These are phyloP conservation scores for Kuraishia ogatae DNA, from an alignment of 805 yeast genomes.

Conservation along the genomic window DNA sequence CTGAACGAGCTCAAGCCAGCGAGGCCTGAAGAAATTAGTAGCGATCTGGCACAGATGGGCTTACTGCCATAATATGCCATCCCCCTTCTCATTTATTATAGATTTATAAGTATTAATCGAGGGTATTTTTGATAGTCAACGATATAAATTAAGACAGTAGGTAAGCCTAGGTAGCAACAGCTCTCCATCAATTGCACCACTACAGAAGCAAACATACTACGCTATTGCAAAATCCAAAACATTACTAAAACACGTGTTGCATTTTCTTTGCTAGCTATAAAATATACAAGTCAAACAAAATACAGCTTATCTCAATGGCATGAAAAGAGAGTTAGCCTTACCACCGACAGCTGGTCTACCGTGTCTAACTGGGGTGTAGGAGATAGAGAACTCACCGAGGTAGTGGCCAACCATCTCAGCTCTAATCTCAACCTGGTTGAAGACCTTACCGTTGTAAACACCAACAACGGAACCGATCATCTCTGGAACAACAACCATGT, in stretches of 20 bases:
- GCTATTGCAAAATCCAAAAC: neutral
- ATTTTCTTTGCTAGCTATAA: slow-evolving; percentile 4
- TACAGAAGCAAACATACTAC: neutral
- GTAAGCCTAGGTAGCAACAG: too few relatives aligned
- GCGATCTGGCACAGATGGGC: slow-evolving; percentile 67
- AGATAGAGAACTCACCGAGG: slow-evolving; percentile 99
- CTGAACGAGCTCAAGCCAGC: slow-evolving; percentile 57
- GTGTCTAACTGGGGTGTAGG: slow-evolving; percentile 99
- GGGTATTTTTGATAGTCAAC: slow-evolving; percentile 1
- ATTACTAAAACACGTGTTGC: neutral
- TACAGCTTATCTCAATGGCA: slow-evolving; percentile 1
- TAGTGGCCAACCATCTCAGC: slow-evolving; percentile 99
- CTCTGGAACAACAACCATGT: slow-evolving; percentile 98
- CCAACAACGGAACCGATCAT: slow-evolving; percentile 99
- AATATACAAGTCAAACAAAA: slow-evolving; percentile 7
- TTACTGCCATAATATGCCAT: slow-evolving; percentile 4
- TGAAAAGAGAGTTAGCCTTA: slow-evolving; percentile 3
- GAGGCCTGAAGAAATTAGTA: slow-evolving; percentile 60
- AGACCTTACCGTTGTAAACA: slow-evolving; percentile 98
- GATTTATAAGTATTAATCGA: slow-evolving; percentile 3
- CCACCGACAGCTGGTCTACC: slow-evolving; percentile 44
- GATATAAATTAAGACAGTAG: too few relatives aligned
- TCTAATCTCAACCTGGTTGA: slow-evolving; percentile 97
- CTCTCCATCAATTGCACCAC: too few relatives aligned
- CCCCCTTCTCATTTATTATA: neutral